phyloP scores from a whole-genome alignment of 1,139 yeast genomes.

The Candida tropicalis region DNA sequence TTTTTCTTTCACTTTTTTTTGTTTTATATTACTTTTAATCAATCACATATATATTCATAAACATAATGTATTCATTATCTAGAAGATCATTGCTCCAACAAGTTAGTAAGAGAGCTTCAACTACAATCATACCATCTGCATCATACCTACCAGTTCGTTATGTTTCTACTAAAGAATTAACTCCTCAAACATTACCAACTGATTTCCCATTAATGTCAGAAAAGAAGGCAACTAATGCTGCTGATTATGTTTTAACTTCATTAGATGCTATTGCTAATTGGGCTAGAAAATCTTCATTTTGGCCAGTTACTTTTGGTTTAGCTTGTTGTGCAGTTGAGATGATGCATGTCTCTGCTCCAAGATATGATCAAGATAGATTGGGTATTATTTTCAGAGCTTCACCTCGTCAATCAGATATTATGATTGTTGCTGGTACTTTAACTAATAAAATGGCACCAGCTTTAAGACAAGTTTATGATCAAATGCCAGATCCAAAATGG shows the following conservation, averaged over 20 bases:
- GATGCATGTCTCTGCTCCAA: slow-evolving; percentile 93
- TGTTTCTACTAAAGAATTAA: slow-evolving; percentile 46
- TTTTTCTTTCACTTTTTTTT: not conserved
- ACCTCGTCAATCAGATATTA: slow-evolving; percentile 91
- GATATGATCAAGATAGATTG: slow-evolving; percentile 91
- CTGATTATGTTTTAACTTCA: slow-evolving; percentile 85
- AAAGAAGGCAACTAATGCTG: slow-evolving; percentile 49
- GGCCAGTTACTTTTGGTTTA: slow-evolving; percentile 93
- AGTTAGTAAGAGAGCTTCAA: slow-evolving; percentile 10
- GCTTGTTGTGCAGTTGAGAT: slow-evolving; percentile 95
- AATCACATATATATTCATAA: not conserved
- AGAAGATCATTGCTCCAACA: slow-evolving; percentile 21
- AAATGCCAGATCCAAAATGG: slow-evolving; percentile 92
- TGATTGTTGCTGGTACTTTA: slow-evolving; percentile 92
- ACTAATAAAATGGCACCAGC: slow-evolving; percentile 96
- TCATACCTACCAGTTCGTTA: slow-evolving; percentile 21
- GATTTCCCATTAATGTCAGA: slow-evolving; percentile 50
- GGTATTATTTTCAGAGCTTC: slow-evolving; percentile 95
- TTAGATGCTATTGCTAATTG: slow-evolving; percentile 84
- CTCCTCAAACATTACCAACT: slow-evolving; percentile 46
- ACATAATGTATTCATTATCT: slow-evolving; percentile 29
- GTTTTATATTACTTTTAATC: not conserved
- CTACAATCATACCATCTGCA: slow-evolving; percentile 6
- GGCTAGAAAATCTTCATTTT: slow-evolving; percentile 91
- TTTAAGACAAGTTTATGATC: slow-evolving; percentile 89